These are phyloP conservation scores for Fusarium tuaranense DNA, from an alignment of 2,329 filamentous ascomycete species.

Conservation along the genomic window DNA sequence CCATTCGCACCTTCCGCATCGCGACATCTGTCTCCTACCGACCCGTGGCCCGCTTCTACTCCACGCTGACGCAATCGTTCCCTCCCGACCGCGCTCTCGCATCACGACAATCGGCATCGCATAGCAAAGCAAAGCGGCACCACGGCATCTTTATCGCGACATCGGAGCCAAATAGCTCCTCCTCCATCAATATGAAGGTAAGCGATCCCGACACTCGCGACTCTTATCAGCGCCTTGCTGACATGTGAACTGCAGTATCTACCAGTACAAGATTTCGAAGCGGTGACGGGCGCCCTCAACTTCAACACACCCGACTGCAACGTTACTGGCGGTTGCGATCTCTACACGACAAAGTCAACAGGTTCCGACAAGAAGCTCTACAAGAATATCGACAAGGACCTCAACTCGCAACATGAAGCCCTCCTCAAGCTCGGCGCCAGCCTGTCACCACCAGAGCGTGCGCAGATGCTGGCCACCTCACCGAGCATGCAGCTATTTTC, in stretches of 20 bases:
- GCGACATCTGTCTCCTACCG: slow-evolving; percentile 34
- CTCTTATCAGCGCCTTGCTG: slow-evolving; percentile 23
- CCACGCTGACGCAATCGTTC: slow-evolving; percentile 49
- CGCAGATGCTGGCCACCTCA: slow-evolving; percentile 75
- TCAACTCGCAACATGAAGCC: slow-evolving; percentile 92
- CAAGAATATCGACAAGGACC: slow-evolving; percentile 91
- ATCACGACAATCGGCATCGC: slow-evolving; percentile 18
- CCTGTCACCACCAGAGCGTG: slow-evolving; percentile 84
- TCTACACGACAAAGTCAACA: slow-evolving; percentile 97
- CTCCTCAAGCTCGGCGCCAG: slow-evolving; percentile 88
- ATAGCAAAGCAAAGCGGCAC: slow-evolving; percentile 15
- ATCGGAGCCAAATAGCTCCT: slow-evolving; percentile 3
- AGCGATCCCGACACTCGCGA: slow-evolving; percentile 20
- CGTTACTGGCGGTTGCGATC: slow-evolving; percentile 91
- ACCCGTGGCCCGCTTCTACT: slow-evolving; percentile 39
- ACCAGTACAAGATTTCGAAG: slow-evolving; percentile 89
- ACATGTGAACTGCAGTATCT: slow-evolving; percentile 74
- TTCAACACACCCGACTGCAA: slow-evolving; percentile 95
- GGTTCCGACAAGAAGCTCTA: slow-evolving; percentile 97
- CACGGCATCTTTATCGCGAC: slow-evolving; percentile 6
- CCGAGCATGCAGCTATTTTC: slow-evolving; percentile 72
- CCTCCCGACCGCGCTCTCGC: slow-evolving; percentile 23
- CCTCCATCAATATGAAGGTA: slow-evolving; percentile 53
- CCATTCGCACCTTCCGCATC: slow-evolving; percentile 26
- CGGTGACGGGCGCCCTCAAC: slow-evolving; percentile 91